Conservation (phyloP, 2,329 filamentous ascomycete species). For the Paradendryphiella salina region DNA sequence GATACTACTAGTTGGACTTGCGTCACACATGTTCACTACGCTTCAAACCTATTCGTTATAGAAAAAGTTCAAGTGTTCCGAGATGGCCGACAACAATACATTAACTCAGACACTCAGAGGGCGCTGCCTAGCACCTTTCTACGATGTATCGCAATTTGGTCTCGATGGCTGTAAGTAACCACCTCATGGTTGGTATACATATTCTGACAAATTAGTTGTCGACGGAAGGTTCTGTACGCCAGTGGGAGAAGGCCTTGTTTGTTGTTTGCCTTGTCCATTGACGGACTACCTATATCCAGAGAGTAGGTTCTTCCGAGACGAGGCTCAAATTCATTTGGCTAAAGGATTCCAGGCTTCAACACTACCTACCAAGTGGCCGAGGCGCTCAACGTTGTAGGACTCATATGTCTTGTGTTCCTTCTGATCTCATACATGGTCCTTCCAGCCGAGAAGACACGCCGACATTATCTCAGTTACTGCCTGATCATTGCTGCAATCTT, state of each 20-base stretch:
- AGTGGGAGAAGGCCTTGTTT: conserved; percentile 58
- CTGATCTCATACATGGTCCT: conserved; percentile 78
- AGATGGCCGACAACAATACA: conserved; percentile 30
- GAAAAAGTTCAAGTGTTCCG: background rate
- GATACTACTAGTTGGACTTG: conserved; percentile 11
- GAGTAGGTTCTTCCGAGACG: conserved; percentile 47
- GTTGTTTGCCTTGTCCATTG: conserved; percentile 89
- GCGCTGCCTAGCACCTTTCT: conserved; percentile 70
- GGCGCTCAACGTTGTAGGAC: conserved; percentile 77
- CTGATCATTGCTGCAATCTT: conserved; percentile 74
- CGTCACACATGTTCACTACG: conserved; percentile 21
- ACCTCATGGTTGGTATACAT: background rate
- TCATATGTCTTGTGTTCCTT: conserved; percentile 73
- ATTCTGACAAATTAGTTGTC: conserved; percentile 52
- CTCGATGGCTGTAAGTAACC: conserved; percentile 67
- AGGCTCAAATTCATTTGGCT: conserved; percentile 5
- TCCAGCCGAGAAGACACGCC: conserved; percentile 84
- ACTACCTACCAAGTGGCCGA: conserved; percentile 69
- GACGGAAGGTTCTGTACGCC: conserved; percentile 62
- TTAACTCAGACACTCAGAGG: conserved; percentile 47
- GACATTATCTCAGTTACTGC: conserved; percentile 91
- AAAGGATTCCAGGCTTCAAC: conserved; percentile 51
- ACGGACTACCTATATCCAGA: conserved; percentile 73
- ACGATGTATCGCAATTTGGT: conserved; percentile 64
- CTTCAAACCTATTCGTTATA: conserved; percentile 33